Base-by-base conservation (phyloP, 1,284 basidiomycete species). In the Trichosporon faecale region DNA sequence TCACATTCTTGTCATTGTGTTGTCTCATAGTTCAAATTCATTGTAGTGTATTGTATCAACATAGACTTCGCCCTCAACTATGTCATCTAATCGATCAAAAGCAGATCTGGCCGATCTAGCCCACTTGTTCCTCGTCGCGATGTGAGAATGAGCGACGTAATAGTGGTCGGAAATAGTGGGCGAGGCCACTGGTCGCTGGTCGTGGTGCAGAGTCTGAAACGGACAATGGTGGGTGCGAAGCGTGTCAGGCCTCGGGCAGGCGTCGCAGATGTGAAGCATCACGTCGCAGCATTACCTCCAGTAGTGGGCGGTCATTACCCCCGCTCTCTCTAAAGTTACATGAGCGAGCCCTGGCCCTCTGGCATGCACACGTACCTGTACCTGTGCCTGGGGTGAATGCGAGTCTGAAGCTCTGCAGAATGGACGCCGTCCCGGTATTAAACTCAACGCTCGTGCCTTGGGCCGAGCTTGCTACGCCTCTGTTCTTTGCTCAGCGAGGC, bases 11-110 rank as follows among this genome's bases (percentile, higher is more conserved):
- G 57, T n/a, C 27, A 61, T n/a, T 31, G 27, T 61, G 57, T 61
- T 61, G 57, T 61, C 29, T 23, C 57, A 61, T 61, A 61, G 57
- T 33, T 27, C 27, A 61, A 14, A 21, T 61, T 31, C 18, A 61
- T 31, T 61, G 57, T 61, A 61, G 29, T n/a, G 57, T 61, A 61
- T 61, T 61, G 57, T 61, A 61, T 61, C 57, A 61, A 29, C 57
- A 61, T 61, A 61, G 57, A 52, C 49, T 61, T 31, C 27, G 57
- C 11, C 57, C 7, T 18, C 55, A 29, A 29, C 57, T 61, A 61
- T 61, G 57, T 33, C 57, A 61, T 61, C 29, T 61, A 61, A 61
- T 61, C 57, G 55, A 60, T 60, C 55, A 61, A 31, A 31, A 4
- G 6, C 6, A 18, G 57, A 11, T 31, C 57, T 33, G 57, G 57